Conservation (phyloP, 805 yeast genomes). For the Ogataea philodendri region DNA sequence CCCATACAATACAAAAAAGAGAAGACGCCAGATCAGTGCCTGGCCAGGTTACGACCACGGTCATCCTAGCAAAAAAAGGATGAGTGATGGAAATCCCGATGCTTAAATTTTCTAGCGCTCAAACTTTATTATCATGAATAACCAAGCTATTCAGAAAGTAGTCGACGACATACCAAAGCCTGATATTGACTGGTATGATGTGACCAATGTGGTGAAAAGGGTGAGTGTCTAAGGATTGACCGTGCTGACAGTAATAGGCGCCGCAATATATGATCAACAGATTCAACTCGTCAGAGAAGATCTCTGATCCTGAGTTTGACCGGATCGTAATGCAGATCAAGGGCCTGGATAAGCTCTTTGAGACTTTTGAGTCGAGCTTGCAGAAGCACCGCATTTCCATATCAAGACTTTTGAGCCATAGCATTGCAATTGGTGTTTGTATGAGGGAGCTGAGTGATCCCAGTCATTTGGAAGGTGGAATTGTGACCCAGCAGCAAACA, state of each 20-base stretch:
- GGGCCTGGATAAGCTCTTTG: conserved; percentile 19
- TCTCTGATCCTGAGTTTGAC: conserved; percentile 41
- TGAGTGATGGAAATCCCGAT: conserved; percentile 3
- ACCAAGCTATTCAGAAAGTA: conserved; percentile 8
- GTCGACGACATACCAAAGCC: conserved; percentile 21
- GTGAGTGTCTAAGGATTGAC: conserved; percentile 21
- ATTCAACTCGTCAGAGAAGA: conserved; percentile 28
- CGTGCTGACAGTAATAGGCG: conserved; percentile 16
- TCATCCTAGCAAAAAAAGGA: conserved; percentile 43
- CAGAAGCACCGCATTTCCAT: conserved; percentile 17
- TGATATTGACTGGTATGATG: conserved; percentile 30
- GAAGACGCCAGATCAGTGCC: conserved; percentile 39
- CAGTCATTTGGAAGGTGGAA: conserved; percentile 9
- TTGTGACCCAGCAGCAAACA: conserved; percentile 12
- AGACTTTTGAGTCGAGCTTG: conserved; percentile 15
- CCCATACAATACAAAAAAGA: conserved; percentile 17
- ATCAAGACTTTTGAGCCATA: conserved; percentile 16
- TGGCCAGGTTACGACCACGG: conserved; percentile 74
- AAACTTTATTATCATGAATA: conserved; percentile 4
- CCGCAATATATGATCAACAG: conserved; percentile 37
- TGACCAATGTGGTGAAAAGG: conserved; percentile 26
- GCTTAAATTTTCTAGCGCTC: conserved; percentile 7
- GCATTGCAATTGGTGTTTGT: conserved; percentile 14
- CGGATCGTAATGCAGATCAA: conserved; percentile 16
- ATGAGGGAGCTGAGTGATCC: conserved; percentile 16